phyloP scores from a whole-genome alignment of 768 basidiomycete species.

The Pseudohyphozyma bogoriensis region DNA sequence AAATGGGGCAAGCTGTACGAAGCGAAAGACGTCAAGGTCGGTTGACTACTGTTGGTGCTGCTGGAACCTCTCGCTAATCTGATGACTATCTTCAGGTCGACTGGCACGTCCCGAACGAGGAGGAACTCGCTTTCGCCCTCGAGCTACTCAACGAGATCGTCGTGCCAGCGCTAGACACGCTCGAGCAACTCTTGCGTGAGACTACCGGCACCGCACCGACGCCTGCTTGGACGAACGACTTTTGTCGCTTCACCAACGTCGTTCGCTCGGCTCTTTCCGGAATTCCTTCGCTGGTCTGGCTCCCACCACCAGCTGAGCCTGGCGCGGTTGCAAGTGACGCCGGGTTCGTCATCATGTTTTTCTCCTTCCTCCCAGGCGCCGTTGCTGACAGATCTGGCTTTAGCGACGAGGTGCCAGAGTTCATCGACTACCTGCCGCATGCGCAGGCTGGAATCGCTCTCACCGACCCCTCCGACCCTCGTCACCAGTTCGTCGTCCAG shows the following conservation, averaged over 20 bases:
- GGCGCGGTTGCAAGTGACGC: conserved; percentile 54
- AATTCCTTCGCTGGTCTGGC: conserved; percentile 56
- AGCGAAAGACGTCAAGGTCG: conserved; percentile 60
- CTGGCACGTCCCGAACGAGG: conserved; percentile 64
- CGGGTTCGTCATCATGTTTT: conserved; percentile 45
- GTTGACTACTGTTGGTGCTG: too few relatives aligned
- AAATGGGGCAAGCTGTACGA: conserved; percentile 72
- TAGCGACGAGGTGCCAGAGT: conserved; percentile 66
- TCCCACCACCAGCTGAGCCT: conserved; percentile 48
- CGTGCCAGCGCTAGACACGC: conserved; percentile 50
- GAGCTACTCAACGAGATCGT: conserved; percentile 58
- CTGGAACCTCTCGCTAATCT: conserved; percentile 35
- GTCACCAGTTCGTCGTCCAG: conserved; percentile 51
- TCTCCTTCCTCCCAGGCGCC: background rate
- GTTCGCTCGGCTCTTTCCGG: conserved; percentile 67
- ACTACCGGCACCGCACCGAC: conserved; percentile 51
- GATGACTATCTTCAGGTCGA: conserved; percentile 53
- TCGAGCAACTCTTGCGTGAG: conserved; percentile 52
- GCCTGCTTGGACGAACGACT: conserved; percentile 71
- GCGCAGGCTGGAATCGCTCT: conserved; percentile 60
- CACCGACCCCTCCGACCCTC: conserved; percentile 55
- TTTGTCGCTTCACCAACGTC: conserved; percentile 68
- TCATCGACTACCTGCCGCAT: conserved; percentile 57
- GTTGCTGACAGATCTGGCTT: background rate
- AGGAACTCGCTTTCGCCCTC: conserved; percentile 66